A percentile compares a stretch with the other conserved stretches of the same genome.
Evolutionary conservation across 768 basidiomycete species (phyloP).

Genomic region (Tulasnella sp.): DNA sequence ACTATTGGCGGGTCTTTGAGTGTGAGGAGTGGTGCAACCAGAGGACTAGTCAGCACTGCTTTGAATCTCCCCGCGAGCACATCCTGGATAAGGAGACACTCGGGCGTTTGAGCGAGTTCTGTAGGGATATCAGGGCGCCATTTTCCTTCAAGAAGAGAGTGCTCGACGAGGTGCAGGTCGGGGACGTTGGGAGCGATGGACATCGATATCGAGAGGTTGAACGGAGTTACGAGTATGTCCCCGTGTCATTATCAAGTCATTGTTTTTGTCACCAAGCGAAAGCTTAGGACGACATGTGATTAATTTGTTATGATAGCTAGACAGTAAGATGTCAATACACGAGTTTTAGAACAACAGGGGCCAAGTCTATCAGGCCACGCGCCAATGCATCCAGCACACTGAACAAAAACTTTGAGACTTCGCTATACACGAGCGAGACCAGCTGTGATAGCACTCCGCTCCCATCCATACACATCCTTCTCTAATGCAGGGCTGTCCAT

Average conservation of each 20-base stretch:
- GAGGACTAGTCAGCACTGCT: slow-evolving; percentile 29
- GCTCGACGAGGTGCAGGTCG: slow-evolving; percentile 9
- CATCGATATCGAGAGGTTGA: slow-evolving; percentile 5
- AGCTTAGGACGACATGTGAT: too few species aligned
- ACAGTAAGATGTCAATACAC: too few species aligned
- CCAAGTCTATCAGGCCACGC: too few species aligned
- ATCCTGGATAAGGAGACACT: slow-evolving; percentile 23
- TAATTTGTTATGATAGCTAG: too few species aligned
- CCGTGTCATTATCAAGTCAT: too few species aligned
- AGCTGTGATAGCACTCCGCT: not conserved
- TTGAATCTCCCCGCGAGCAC: slow-evolving; percentile 29
- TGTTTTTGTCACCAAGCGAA: too few species aligned
- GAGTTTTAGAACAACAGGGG: too few species aligned
- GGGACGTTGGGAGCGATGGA: not conserved
- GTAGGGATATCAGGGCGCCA: not conserved
- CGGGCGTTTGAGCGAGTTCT: not conserved
- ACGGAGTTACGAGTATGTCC: not conserved
- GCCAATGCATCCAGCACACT: too few species aligned
- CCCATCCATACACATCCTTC: not conserved
- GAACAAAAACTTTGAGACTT: not conserved
- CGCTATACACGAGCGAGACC: not conserved
- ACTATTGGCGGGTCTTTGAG: not conserved
- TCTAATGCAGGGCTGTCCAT: not conserved
- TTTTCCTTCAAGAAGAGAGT: slow-evolving; percentile 15
- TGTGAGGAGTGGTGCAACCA: slow-evolving; percentile 30